Conservation (phyloP, 2,329 filamentous ascomycete species). For the Neocucurbitaria cava region DNA sequence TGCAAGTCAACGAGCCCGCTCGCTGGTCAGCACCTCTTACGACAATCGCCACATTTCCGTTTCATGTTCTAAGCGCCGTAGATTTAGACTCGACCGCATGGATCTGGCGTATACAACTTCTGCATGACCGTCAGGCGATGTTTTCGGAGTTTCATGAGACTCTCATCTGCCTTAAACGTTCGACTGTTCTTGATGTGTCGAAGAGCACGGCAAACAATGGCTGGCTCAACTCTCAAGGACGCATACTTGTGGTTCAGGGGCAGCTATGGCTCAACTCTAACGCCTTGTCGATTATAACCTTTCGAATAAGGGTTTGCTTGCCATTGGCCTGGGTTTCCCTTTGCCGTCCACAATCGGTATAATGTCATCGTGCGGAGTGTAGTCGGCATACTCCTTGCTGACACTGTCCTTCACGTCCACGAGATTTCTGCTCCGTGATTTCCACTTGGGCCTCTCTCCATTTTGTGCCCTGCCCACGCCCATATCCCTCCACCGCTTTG, state of each 20-base stretch:
- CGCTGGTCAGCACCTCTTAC: too few species aligned
- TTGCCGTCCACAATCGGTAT: conserved; percentile 40
- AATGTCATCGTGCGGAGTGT: conserved; percentile 29
- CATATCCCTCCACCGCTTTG: conserved; percentile 59
- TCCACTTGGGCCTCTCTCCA: conserved; percentile 44
- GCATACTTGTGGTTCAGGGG: not conserved
- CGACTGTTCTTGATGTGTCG: too few species aligned
- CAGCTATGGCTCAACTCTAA: not conserved
- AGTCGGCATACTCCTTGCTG: conserved; percentile 14
- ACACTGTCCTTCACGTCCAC: conserved; percentile 38
- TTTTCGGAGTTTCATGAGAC: too few species aligned
- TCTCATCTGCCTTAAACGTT: too few species aligned
- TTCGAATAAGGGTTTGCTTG: conserved; percentile 9
- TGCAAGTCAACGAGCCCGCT: too few species aligned
- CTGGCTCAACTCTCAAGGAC: not conserved
- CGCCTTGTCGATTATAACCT: conserved; percentile 3
- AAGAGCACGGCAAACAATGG: too few species aligned
- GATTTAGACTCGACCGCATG: too few species aligned
- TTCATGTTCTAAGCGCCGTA: too few species aligned
- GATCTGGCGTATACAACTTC: too few species aligned
- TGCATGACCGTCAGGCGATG: too few species aligned
- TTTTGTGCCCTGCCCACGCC: conserved; percentile 46
- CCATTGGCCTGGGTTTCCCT: conserved; percentile 9
- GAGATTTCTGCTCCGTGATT: conserved; percentile 35
- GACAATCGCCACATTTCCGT: too few species aligned